A percentile compares a stretch with the other conserved stretches of the same genome.
phyloP scores from a whole-genome alignment of 352 stramenopile genomes.

The Pythium aristosporum region DNA sequence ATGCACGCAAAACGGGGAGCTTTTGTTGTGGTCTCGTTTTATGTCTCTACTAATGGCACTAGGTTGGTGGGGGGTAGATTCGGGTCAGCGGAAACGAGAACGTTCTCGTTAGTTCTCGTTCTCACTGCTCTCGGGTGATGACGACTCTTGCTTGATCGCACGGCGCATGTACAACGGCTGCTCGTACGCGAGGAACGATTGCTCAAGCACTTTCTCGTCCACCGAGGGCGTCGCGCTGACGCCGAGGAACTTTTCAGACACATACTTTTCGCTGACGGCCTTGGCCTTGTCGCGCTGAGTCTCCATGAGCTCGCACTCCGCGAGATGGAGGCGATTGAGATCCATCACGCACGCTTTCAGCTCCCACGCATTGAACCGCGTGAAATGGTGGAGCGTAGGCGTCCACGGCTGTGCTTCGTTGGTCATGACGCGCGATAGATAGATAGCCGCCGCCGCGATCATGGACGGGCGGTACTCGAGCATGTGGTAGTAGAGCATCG shows the following conservation, averaged over 20 bases:
- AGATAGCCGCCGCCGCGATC: conserved; percentile 71
- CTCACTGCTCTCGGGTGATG: conserved; percentile 10
- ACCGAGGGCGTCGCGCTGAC: conserved; percentile 51
- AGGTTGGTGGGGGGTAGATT: background rate
- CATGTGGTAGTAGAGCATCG: conserved; percentile 71
- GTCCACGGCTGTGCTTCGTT: conserved; percentile 64
- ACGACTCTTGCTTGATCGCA: conserved; percentile 10
- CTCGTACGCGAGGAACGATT: conserved; percentile 48
- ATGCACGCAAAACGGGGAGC: background rate
- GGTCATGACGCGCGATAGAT: conserved; percentile 70
- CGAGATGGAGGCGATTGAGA: conserved; percentile 56
- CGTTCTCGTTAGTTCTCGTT: background rate
- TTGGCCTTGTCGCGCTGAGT: conserved; percentile 78
- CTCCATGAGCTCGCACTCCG: conserved; percentile 58
- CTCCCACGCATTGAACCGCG: conserved; percentile 71
- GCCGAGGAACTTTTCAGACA: conserved; percentile 61
- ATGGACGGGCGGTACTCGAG: conserved; percentile 69
- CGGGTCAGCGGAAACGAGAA: background rate
- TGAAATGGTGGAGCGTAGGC: conserved; percentile 79
- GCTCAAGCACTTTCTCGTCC: conserved; percentile 39
- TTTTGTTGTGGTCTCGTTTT: conserved; percentile 2
- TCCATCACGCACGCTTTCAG: conserved; percentile 65
- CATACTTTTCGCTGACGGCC: conserved; percentile 82
- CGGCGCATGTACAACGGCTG: conserved; percentile 17
- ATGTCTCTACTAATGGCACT: conserved; percentile 29